Conservation (phyloP, 164 flowering plant species). For the Saururus chinensis region DNA sequence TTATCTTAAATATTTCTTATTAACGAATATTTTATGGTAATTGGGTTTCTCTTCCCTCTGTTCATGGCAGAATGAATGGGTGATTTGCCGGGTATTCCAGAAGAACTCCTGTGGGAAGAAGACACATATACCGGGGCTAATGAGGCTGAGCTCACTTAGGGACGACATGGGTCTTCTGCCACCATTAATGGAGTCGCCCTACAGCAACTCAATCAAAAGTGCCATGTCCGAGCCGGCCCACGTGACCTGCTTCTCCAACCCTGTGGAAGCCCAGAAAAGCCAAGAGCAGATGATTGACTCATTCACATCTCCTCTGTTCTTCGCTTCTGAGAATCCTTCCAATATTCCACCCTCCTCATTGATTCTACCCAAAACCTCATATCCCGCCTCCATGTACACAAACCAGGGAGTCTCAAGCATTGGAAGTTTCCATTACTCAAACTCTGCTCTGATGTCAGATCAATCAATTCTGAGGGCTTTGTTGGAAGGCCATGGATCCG, state of each 20-base stretch:
- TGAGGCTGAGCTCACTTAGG: slow-evolving; percentile 25
- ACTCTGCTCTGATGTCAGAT: slow-evolving; percentile 30
- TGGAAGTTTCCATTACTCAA: slow-evolving; percentile 23
- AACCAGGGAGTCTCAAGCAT: slow-evolving; percentile 15
- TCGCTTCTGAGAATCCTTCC: slow-evolving; percentile 11
- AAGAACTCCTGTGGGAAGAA: slow-evolving; percentile 82
- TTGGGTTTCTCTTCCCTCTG: slow-evolving; percentile 7
- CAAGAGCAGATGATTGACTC: slow-evolving; percentile 17
- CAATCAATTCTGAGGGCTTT: slow-evolving; percentile 36
- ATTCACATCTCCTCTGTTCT: slow-evolving; percentile 25
- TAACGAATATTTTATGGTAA: not conserved
- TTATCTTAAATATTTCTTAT: slow-evolving; percentile 1
- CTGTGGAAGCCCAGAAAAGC: slow-evolving; percentile 27
- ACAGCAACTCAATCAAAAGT: slow-evolving; percentile 11
- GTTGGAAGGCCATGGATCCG: slow-evolving; percentile 31
- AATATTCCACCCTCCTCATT: slow-evolving; percentile 10
- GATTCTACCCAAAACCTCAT: slow-evolving; percentile 15
- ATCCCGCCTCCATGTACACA: slow-evolving; percentile 23
- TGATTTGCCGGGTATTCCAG: slow-evolving; percentile 79
- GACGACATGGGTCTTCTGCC: slow-evolving; percentile 40
- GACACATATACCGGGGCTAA: slow-evolving; percentile 36
- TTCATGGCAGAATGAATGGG: slow-evolving; percentile 84
- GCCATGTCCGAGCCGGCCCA: slow-evolving; percentile 9
- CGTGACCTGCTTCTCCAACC: slow-evolving; percentile 36
- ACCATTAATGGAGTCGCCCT: slow-evolving; percentile 56